Base-by-base conservation (phyloP, 768 basidiomycete genomes). In the Auricularia heimuer region DNA sequence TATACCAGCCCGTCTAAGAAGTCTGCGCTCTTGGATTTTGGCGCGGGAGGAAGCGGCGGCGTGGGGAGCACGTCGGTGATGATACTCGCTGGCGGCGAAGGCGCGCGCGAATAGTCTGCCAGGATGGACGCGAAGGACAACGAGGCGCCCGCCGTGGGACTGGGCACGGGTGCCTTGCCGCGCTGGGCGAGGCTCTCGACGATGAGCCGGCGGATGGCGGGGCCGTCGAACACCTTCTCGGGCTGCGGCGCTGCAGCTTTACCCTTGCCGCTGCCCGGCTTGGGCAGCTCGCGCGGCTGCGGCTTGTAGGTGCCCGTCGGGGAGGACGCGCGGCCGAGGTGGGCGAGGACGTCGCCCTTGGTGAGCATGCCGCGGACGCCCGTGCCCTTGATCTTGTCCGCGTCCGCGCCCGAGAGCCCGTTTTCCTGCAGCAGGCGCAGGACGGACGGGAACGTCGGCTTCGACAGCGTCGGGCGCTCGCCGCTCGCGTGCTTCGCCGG, bases 351-450 rank as follows among this genome's bases (percentile, higher is more conserved):
- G 72, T 99, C 96, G 11, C 97, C 97, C 75, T 98, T 98, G 61
- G 95, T 98, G 66, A 98, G 75, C 89, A 94, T 95, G 14, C 97
- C 96, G 44, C 90, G 83, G 63, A 91, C 80, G 61, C 96, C 96
- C 2, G 94, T 96, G 4, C 90, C 94, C 67, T 87, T 88, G 73
- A 99, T 90, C 64, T 80, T 78, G 62, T 84, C 83, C 29, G 83
- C 77, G 67, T 87, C 81, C 4, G 8, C 21, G 56, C 56, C 34
- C 8, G 77, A 70, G 67, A 94, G 77, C 62, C 75, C 77, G 44
- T 74, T 70, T 70, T 90, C 82, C n/a, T 83, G 75, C 16, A 96
- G 80, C 61, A 94, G 80, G 64, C 95, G 89, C 54, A 86, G 76
- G 1, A 98, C 96, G 39, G 94, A 96, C 6, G 96, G 96, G 78